Conservation (phyloP, 2,329 filamentous ascomycete species). For the Emmonsiellopsis sp. region DNA sequence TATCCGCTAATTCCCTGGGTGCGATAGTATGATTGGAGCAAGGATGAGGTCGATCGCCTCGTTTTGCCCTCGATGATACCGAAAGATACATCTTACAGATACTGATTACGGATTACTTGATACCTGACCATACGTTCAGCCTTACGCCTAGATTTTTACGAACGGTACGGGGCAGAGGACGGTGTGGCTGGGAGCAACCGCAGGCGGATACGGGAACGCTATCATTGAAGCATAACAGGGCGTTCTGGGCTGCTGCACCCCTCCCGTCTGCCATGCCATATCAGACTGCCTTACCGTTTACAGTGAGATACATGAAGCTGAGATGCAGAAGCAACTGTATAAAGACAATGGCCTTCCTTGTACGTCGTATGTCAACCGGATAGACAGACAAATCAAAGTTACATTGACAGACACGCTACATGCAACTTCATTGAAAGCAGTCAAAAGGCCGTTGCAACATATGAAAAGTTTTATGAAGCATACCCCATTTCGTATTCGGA, state of each 20-base stretch:
- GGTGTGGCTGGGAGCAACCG: neutral
- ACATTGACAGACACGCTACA: neutral
- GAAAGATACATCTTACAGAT: neutral
- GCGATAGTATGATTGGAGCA: neutral
- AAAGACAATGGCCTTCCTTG: too few species aligned
- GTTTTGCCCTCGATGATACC: neutral
- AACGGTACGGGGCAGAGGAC: too few species aligned
- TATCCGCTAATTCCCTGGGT: neutral
- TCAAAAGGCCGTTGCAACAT: neutral
- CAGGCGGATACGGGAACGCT: neutral
- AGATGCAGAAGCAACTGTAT: too few species aligned
- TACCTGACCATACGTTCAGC: neutral
- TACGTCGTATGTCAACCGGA: too few species aligned
- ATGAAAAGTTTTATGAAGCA: too few species aligned
- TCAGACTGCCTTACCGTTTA: too few species aligned
- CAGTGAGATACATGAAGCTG: too few species aligned
- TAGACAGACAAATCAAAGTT: neutral
- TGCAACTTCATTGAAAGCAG: neutral
- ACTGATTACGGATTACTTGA: neutral
- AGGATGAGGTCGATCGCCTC: neutral
- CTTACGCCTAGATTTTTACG: neutral
- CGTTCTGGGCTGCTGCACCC: too few species aligned
- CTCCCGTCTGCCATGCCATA: too few species aligned
- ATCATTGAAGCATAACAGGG: too few species aligned
- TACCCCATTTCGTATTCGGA: too few species aligned